Percentiles rank a stretch among this genome's conserved stretches.
These are phyloP conservation scores for Cronartium ribicola DNA, from an alignment of 1,284 basidiomycete genomes.

Conservation along the genomic window DNA sequence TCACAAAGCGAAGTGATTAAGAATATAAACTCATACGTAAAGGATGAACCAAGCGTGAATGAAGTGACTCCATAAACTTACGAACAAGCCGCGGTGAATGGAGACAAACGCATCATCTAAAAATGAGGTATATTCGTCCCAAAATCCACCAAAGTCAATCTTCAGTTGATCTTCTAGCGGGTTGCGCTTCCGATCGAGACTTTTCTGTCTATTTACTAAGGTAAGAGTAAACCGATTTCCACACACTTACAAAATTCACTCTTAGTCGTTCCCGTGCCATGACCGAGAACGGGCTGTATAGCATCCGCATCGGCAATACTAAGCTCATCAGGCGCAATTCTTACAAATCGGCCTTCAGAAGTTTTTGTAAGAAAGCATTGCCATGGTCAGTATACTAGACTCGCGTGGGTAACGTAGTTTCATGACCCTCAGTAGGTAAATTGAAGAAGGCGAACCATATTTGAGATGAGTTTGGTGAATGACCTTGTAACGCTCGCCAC, in stretches of 20 bases:
- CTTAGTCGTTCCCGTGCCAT: conserved; percentile 48
- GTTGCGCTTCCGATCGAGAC: neutral
- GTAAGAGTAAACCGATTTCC: neutral
- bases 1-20: neutral
- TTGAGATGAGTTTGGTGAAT: conserved; percentile 72
- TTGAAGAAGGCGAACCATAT: conserved; percentile 59
- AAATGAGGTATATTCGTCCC: neutral
- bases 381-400: neutral
- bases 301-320: conserved; percentile 75
- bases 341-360: conserved; percentile 66
- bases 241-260: conserved; percentile 56
- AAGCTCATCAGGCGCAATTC: conserved; percentile 79
- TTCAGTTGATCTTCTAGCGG: conserved; percentile 43
- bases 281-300: conserved; percentile 54
- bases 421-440: neutral
- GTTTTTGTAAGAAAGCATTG: neutral
- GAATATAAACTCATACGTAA: neutral
- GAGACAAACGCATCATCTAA: conserved; percentile 68
- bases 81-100: conserved; percentile 58
- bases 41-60: conserved; percentile 1
- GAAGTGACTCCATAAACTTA: conserved; percentile 31
- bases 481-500: conserved; percentile 69
- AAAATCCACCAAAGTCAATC: conserved; percentile 63
- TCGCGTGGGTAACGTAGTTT: neutral
- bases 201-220: conserved; percentile 44